Percentiles rank a stretch among this genome's conserved stretches.
Conservation (phyloP, 257 asterid species). For the Solanum sejunctum region DNA sequence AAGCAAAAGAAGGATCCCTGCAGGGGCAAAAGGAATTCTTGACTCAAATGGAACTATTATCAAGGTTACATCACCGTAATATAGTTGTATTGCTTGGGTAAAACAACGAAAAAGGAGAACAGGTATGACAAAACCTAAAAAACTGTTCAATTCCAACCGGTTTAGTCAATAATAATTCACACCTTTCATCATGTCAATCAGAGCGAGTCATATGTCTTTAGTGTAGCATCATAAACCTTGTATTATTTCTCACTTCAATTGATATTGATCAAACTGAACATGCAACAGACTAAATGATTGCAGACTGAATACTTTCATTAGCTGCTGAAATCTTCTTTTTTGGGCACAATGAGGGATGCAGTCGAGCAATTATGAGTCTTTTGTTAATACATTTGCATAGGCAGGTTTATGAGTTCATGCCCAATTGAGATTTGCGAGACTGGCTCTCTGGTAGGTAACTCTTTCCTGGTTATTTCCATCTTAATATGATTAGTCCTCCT, state of each 20-base stretch:
- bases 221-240: neutral
- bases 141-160: neutral
- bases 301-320: neutral
- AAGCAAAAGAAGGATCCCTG: constrained; percentile 33
- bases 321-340: neutral
- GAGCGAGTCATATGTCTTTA: neutral
- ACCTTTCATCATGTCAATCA: neutral
- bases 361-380: neutral
- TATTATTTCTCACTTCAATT: neutral
- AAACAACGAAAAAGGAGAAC: constrained; percentile 72
- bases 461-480: neutral
- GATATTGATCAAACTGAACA: neutral
- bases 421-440: constrained; percentile 73
- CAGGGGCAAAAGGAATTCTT: constrained; percentile 39
- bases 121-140: constrained; percentile 27
- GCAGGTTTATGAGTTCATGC: constrained; percentile 83
- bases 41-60: constrained; percentile 30
- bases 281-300: neutral
- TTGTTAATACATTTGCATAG: constrained; percentile 34
- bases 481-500: neutral
- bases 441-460: constrained; percentile 56
- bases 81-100: constrained; percentile 42
- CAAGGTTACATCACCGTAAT: constrained; percentile 39
- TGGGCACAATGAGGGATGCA: neutral
- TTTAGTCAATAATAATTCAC: neutral